phyloP scores from a whole-genome alignment of 169 alveolate species.

The Neospora caninum region DNA sequence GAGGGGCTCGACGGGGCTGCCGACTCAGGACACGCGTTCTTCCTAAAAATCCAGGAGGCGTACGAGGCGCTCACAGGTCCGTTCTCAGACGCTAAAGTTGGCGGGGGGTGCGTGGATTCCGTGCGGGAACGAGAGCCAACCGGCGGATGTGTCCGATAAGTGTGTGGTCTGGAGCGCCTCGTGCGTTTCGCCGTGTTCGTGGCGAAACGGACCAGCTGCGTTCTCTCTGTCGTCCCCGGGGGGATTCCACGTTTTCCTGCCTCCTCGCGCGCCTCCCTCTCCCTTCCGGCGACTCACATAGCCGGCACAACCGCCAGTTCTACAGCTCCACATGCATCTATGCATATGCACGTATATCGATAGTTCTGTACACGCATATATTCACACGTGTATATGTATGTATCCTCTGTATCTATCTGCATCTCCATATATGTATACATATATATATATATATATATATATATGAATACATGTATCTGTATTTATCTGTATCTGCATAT shows the following conservation, averaged over 20 bases:
- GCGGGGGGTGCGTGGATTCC: not conserved
- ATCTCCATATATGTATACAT: not conserved
- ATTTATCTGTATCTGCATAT: not conserved
- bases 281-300: too few relatives aligned
- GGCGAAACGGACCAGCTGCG: too few relatives aligned
- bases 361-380: not conserved
- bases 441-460: not conserved
- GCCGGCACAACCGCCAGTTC: not conserved
- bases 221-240: too few relatives aligned
- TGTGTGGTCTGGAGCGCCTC: not conserved
- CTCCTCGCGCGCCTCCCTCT: too few relatives aligned
- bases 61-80: conserved; percentile 80
- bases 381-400: not conserved
- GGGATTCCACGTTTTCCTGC: too few relatives aligned
- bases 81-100: not conserved
- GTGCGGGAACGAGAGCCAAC: not conserved
- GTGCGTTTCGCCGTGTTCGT: not conserved
- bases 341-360: not conserved
- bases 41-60: conserved; percentile 89
- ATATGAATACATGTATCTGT: not conserved
- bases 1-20: not conserved
- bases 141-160: not conserved
- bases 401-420: not conserved
- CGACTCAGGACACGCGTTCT: conserved; percentile 43
- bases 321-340: not conserved